Percentiles rank a stretch among this genome's conserved stretches.
These are phyloP conservation scores for Veloboletus limbatus DNA, from an alignment of 1,284 basidiomycete genomes.

Conservation along the genomic window DNA sequence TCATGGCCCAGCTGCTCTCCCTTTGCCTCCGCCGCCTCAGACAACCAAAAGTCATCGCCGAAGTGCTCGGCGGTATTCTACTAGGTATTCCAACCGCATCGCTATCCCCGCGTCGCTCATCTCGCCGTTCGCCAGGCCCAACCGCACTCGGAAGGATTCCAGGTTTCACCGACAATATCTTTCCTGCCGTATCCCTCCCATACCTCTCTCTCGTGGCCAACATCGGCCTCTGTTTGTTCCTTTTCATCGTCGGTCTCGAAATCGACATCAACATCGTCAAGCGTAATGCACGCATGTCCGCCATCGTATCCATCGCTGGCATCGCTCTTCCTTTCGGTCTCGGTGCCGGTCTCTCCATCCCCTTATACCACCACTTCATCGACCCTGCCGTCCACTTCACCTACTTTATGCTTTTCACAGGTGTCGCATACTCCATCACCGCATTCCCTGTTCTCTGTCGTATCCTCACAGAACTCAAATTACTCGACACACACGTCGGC, in stretches of 20 bases:
- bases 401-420: constrained; percentile 92
- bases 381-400: constrained; percentile 66
- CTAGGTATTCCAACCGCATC: constrained; percentile 37
- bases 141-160: constrained; percentile 47
- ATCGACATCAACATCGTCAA: constrained; percentile 81
- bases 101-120: neutral
- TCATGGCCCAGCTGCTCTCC: constrained; percentile 61
- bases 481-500: constrained; percentile 91
- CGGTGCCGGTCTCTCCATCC: constrained; percentile 79
- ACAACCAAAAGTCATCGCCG: constrained; percentile 74
- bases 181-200: constrained; percentile 70
- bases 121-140: constrained; percentile 41
- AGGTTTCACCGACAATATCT: constrained; percentile 51
- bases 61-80: constrained; percentile 75
- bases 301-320: constrained; percentile 61
- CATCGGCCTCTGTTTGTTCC: constrained; percentile 87
- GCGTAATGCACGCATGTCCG: constrained; percentile 68
- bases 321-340: constrained; percentile 80
- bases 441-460: constrained; percentile 93
- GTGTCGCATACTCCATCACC: constrained; percentile 90
- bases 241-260: constrained; percentile 88
- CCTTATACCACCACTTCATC: constrained; percentile 82
- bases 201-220: constrained; percentile 81
- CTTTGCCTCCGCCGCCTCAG: constrained; percentile 54
- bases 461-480: constrained; percentile 76